Evolutionary conservation across 768 basidiomycete species (phyloP).

Genomic region (Panellus pusillus): DNA sequence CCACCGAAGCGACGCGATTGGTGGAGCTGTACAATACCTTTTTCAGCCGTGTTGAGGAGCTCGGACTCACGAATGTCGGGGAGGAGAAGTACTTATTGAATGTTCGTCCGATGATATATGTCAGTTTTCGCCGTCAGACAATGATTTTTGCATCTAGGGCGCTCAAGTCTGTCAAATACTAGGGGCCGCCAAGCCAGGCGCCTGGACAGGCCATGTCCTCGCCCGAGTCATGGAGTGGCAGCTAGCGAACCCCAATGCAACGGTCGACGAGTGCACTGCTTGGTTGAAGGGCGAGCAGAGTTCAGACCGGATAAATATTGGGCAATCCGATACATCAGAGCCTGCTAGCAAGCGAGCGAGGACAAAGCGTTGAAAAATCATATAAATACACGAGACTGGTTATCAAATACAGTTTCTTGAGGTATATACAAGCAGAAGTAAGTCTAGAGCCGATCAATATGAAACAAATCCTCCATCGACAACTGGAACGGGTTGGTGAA

Average conservation of each 20-base stretch:
- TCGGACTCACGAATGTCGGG: constrained; percentile 57
- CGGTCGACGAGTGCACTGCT: constrained; percentile 61
- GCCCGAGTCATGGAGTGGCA: constrained; percentile 83
- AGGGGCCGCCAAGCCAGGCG: constrained; percentile 57
- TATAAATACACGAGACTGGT: constrained; percentile 4
- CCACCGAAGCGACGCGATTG: constrained; percentile 42
- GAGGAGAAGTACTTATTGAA: constrained; percentile 77
- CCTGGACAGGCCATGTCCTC: constrained; percentile 66
- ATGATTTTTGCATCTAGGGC: constrained; percentile 52
- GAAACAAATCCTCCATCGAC: constrained; percentile 4
- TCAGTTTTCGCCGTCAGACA: constrained; percentile 4
- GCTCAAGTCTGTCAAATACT: constrained; percentile 59
- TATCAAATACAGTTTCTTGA: constrained; percentile 6
- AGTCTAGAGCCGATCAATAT: not conserved
- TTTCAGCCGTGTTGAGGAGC: constrained; percentile 54
- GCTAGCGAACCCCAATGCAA: constrained; percentile 67
- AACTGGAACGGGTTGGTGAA: constrained; percentile 18
- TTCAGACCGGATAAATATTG: constrained; percentile 43
- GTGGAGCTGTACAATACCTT: constrained; percentile 70
- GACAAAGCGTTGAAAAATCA: constrained; percentile 26
- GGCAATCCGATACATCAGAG: constrained; percentile 25
- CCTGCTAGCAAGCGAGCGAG: constrained; percentile 40
- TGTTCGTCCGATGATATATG: constrained; percentile 46
- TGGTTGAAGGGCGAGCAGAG: constrained; percentile 66
- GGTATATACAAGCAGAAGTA: not conserved